Evolutionary conservation across 495 filamentous ascomycete genomes (phyloP), one percentile per base, ranked within the genome.

Genomic region (Pseudevernia furfuracea): DNA sequence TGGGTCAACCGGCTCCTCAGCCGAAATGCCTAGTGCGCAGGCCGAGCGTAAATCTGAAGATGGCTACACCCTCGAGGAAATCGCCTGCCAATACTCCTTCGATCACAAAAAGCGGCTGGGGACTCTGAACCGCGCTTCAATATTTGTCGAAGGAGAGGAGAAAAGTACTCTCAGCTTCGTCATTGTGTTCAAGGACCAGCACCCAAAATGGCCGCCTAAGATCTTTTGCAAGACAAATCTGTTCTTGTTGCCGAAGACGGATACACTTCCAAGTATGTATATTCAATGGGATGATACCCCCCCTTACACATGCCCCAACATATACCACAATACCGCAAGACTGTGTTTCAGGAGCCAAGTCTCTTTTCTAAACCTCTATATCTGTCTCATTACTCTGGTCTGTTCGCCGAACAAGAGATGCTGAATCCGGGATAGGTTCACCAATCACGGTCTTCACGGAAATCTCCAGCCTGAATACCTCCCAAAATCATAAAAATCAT

Each of bases 151-250:
- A 25, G 41, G 21, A 44, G 25, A 53, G 49, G 25, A 17, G 28
- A 53, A 9, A 32, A 0, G 1, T 8, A 53, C 14, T 19, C 49
- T 53, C 5, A 28, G 49, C 19, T 53, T 53, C 14, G 25, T 53
- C 25, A 53, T 53, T 53, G 49, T 53, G 5, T 53, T 53, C 49
- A 32, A 53, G 28, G 49, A 17, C n/a, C 49, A 53, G 25, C 49
- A 32, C 9, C 49, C 49, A 17, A 17, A 19, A 32, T 53, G 49
- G 49, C 49, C 49, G 25, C 49, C 49, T 30, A 53, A 25, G 49
- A 17, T 53, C 14, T 53, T 53, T 28, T 53, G 25, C 28, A 53
- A 32, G 19, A 53, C 49, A 2, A 32, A 53, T 7, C 6, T 53
- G 49, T 17, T 17, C 25, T 8, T 32, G 14, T 19, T 53, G 14